Evolutionary conservation across 768 basidiomycete species (phyloP), one percentile per base, ranked within the genome.

Genomic region (Tricholoma terreum): DNA sequence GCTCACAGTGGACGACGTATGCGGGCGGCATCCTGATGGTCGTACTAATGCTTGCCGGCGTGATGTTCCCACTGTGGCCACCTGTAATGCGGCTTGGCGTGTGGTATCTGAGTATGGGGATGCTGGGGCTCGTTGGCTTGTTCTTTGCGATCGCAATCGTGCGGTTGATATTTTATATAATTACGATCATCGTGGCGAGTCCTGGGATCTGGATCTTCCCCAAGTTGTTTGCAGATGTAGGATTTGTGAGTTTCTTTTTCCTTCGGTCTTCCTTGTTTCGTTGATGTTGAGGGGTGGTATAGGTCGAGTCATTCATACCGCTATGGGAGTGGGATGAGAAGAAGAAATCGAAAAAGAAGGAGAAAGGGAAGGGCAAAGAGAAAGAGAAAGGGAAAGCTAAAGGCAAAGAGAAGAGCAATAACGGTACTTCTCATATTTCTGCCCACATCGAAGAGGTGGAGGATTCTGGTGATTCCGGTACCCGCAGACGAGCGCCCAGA

Each of bases 31-130:
- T 90, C 11, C 85, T 85, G 27, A 94, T 99, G 92, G 94, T 98
- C 57, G 84, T 80, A 40, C 78, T 98, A 68, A 93, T 98, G 80
- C 87, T 99, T 42, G 94, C 90, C 4, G 95, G 92, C 1, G 95
- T 98, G 67, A 97, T 99, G 94, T 99, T 97, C 84, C 97, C 97
- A 3, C 81, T 99, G 14, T 99, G 97, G 97, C 97, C 97, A 1
- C 84, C 89, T 50, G 86, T 85, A 65, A 84, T 99, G 83, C 84
- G 96, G 12, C 77, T 95, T 30, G 95, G 96, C 34, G 96, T 95
- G 56, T 98, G 91, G 89, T 99, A 99, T 72, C 78, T 99, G 61
- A 90, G 88, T 63, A 87, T 98, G 57, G 89, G 75, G 46, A 87
- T 94, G 74, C 80, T 99, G 40, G 91, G 90, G 30, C 79, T 98